These are phyloP conservation scores for Xylaria intraflava DNA, from an alignment of 495 filamentous ascomycete species.

Conservation along the genomic window DNA sequence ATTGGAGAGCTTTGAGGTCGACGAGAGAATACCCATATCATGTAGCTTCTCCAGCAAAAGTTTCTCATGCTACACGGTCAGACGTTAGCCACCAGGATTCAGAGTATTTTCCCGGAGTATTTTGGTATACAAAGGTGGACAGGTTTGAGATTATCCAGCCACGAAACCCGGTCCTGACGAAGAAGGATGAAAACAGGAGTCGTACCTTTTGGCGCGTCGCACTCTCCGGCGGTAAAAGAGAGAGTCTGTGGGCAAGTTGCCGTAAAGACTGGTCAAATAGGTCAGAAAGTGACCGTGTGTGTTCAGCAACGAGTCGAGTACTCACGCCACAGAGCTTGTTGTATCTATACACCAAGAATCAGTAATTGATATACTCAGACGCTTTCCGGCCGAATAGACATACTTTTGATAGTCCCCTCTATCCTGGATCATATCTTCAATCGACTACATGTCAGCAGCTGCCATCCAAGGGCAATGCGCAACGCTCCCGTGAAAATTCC, in stretches of 20 bases:
- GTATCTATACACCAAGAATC: conserved; percentile 52
- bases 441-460: neutral
- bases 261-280: conserved; percentile 53
- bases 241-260: conserved; percentile 79
- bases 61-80: conserved; percentile 61
- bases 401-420: conserved; percentile 75
- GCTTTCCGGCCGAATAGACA: conserved; percentile 35
- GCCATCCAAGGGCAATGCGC: too few relatives aligned
- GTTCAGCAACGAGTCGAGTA: conserved; percentile 1
- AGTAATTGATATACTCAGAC: conserved; percentile 44
- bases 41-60: conserved; percentile 83
- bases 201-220: conserved; percentile 47
- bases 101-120: neutral
- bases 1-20: conserved; percentile 65
- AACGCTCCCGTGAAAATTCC: too few relatives aligned
- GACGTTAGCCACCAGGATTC: neutral
- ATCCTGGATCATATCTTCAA: conserved; percentile 66
- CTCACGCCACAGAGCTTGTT: conserved; percentile 71
- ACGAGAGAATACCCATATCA: conserved; percentile 79
- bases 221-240: conserved; percentile 69
- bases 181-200: neutral
- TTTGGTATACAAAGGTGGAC: neutral
- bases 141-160: neutral
- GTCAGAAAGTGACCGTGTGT: conserved; percentile 14
- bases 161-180: neutral